phyloP scores from a whole-genome alignment of 1,284 basidiomycete species.

The Cryptococcus depauperatus region DNA sequence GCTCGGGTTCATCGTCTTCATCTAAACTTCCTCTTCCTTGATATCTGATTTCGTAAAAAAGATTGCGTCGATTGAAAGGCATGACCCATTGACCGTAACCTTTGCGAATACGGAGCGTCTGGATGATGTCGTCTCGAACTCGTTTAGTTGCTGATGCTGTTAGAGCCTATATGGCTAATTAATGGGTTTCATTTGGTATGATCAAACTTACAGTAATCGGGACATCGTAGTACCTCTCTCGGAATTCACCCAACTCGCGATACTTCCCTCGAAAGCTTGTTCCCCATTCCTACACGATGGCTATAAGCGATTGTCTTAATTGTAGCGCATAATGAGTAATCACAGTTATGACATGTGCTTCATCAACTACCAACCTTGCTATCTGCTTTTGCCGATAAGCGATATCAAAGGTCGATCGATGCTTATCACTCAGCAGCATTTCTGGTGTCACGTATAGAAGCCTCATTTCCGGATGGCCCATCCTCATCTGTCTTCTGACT shows the following conservation, averaged over 20 bases:
- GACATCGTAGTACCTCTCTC: conserved; percentile 58
- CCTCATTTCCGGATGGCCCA: conserved; percentile 55
- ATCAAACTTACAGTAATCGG: conserved; percentile 62
- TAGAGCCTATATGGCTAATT: conserved; percentile 29
- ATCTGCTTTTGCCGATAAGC: conserved; percentile 55
- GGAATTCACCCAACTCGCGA: conserved; percentile 60
- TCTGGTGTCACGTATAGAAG: conserved; percentile 77
- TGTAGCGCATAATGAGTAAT: conserved; percentile 16
- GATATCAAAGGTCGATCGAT: conserved; percentile 51
- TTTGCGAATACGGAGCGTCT: conserved; percentile 55
- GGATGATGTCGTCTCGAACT: conserved; percentile 64
- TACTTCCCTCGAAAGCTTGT: conserved; percentile 71
- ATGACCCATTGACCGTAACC: conserved; percentile 59
- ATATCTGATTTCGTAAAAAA: conserved; percentile 59
- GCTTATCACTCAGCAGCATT: conserved; percentile 54
- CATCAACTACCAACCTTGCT: conserved; percentile 67
- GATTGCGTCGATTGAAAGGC: conserved; percentile 69
- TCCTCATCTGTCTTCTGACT: conserved; percentile 57
- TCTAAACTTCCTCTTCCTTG: conserved; percentile 11
- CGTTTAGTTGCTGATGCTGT: conserved; percentile 49
- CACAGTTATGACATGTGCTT: conserved; percentile 83
- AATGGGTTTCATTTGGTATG: neutral
- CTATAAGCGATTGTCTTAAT: neutral
- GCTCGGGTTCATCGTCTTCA: conserved; percentile 4
- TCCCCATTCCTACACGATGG: conserved; percentile 68